Conservation (phyloP, 306 rosid species). For the Cucurbita moschata region DNA sequence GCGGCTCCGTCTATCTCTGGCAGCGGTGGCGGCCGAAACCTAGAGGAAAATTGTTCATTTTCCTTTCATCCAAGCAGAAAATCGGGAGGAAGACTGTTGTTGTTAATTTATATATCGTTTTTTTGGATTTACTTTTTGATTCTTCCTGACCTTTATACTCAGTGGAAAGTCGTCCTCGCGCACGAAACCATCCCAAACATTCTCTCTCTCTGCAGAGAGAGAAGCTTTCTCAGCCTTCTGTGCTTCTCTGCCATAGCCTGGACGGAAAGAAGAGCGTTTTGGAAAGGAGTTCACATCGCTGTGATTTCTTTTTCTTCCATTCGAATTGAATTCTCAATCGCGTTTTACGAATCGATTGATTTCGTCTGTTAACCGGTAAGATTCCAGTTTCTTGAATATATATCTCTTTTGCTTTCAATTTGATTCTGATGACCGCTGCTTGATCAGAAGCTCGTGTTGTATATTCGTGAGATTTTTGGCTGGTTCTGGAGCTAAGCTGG, state of each 20-base stretch:
- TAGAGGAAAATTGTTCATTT: not conserved
- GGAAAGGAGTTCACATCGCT: not conserved
- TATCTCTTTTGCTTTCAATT: not conserved
- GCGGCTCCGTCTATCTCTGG: not conserved
- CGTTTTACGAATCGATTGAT: not conserved
- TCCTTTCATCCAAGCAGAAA: not conserved
- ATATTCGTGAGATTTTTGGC: not conserved
- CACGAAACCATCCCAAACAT: not conserved
- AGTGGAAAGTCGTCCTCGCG: conserved; percentile 7
- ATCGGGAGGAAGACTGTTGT: not conserved
- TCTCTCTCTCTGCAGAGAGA: conserved; percentile 2
- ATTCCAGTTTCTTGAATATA: not conserved
- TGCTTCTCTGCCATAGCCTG: not conserved
- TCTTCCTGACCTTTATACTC: not conserved
- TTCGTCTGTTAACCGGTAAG: not conserved
- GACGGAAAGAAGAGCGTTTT: not conserved
- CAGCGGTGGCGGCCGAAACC: not conserved
- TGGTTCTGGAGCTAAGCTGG: not conserved
- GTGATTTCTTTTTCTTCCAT: not conserved
- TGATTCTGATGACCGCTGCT: not conserved
- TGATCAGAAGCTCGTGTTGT: not conserved
- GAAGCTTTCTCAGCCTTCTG: not conserved
- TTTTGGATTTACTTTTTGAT: not conserved
- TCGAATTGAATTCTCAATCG: conserved; percentile 2
- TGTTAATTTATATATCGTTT: not conserved